Evolutionary conservation across 805 yeast species (phyloP), one percentile per base, ranked within the genome.

Genomic region (Metschnikowia drakensbergensis): DNA sequence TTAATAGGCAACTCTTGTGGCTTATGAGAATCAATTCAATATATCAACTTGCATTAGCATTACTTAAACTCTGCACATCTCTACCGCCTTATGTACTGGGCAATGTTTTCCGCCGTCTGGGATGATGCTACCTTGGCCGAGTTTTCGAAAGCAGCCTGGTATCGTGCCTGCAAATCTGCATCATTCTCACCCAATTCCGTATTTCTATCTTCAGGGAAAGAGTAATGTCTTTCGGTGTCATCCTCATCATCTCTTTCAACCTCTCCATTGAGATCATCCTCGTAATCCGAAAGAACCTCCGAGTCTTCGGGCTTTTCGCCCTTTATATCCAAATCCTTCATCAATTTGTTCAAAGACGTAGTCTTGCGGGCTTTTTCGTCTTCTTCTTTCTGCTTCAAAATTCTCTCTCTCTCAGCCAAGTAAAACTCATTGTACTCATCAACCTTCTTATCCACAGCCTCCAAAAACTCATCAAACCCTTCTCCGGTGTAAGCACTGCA

Each of bases 401-500:
- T 82, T 59, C 86, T 74, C 50, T 92, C 97, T 62, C 97, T 80
- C 69, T 94, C 98, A 6, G 83, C 83, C 60, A 82, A 82, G 66
- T 94, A 94, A 59, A 75, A 91, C 51, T 82, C 81, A 50, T 89
- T 82, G 65, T 85, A 94, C 67, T 94, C 99, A 34, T 83, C 88
- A 41, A 84, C 90, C 68, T 94, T 94, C 50, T 79, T 77, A 59
- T 88, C 96, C 4, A 94, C 94, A 1, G 88, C 86, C n/a, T 71
- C 74, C 60, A 92, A 64, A 61, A 94, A 92, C 23, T 90, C 96
- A 62, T 90, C 96, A 63, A 94, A 88, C 0, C 99, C 99, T 3
- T 77, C 85, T 13, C 99, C 99, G 0, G 98, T 91, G 61, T 82
- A 86, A 39, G 97, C 82, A 38, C 97, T 88, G 10, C 90, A 96